A percentile compares a stretch with the other conserved stretches of the same genome.
phyloP scores from a whole-genome alignment of 2,329 filamentous ascomycete genomes.

The Cercospora nicotianae region DNA sequence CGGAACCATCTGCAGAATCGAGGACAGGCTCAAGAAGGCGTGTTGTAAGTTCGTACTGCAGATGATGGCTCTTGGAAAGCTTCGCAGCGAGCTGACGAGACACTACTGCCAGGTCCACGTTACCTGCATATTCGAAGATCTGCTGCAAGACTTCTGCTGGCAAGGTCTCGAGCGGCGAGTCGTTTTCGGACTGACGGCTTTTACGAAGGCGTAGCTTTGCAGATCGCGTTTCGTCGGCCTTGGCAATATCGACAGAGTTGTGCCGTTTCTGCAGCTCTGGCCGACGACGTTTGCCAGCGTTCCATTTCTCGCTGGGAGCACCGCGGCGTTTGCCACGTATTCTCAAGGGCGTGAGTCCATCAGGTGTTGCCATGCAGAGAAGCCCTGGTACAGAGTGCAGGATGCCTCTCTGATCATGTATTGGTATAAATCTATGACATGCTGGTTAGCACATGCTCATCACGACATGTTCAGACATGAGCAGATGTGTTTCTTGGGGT shows the following conservation, averaged over 20 bases:
- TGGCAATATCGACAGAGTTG: not conserved
- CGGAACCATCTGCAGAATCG: not conserved
- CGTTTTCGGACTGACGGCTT: not conserved
- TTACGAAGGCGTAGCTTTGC: conserved; percentile 1
- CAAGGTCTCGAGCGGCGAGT: conserved; percentile 36
- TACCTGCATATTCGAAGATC: conserved; percentile 38
- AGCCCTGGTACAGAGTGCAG: too few species aligned
- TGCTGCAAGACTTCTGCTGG: conserved; percentile 40
- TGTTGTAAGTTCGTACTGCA: conserved; percentile 33
- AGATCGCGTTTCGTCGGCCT: conserved; percentile 24
- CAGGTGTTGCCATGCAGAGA: conserved; percentile 9
- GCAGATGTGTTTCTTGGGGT: not conserved
- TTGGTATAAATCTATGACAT: not conserved
- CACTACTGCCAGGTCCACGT: conserved; percentile 35
- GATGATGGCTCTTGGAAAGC: conserved; percentile 35
- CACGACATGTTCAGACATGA: not conserved
- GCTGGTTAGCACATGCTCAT: conserved; percentile 6
- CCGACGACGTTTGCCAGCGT: conserved; percentile 28
- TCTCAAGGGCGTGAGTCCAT: conserved; percentile 34
- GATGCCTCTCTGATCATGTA: not conserved
- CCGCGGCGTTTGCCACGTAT: conserved; percentile 38
- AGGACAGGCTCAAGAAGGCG: conserved; percentile 29
- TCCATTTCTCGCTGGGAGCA: conserved; percentile 32
- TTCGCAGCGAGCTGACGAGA: conserved; percentile 33
- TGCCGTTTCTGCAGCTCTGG: conserved; percentile 21